Base-by-base conservation (phyloP, 495 filamentous ascomycete species). In the Durotheca rogersii region DNA sequence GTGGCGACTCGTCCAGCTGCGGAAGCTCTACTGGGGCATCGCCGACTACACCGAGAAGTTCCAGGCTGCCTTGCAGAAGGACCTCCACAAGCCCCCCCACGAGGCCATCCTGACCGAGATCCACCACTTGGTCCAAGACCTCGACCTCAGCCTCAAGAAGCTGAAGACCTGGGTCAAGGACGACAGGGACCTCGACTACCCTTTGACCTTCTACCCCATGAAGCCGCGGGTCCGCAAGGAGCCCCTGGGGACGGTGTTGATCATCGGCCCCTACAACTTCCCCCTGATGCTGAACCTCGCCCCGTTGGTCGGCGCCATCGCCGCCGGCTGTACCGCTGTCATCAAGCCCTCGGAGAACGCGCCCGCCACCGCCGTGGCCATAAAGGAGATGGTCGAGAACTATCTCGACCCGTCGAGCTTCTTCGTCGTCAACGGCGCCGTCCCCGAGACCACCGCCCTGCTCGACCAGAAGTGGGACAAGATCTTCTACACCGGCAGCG, bases 231-330 rank as follows among this genome's bases (percentile, higher is more conserved):
- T 92, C 66, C 74, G 85, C 35, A 96, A 96, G 73, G 93, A 97
- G 58, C 93, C 93, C 9, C 62, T 97, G 33, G 93, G 93, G 31
- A 66, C 79, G 27, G 82, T 90, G 0, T 71, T 97, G 55, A 82
- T 96, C 54, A 92, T 98, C 64, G 93, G 92, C 37, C 79, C 90
- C 33, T 97, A 87, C 75, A 97, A 98, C 75, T 95, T 87, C 69
- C 93, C 93, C 32, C 69, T 95, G 60, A 86, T 90, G 62, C 74
- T 96, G 12, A 79, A 82, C 18, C 57, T 97, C 17, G 79, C 81
- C 6, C 91, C 93, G 9, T 64, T 94, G 25, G 79, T 96, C 39
- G 93, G 91, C 42, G 93, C 92, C 47, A 96, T 96, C 51, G 84
- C 86, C 19, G 91, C 90, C 16, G 93, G 93, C 46, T 94, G 90